phyloP scores from a whole-genome alignment of 1,139 yeast species.

The Nakaseomyces glabratus region DNA sequence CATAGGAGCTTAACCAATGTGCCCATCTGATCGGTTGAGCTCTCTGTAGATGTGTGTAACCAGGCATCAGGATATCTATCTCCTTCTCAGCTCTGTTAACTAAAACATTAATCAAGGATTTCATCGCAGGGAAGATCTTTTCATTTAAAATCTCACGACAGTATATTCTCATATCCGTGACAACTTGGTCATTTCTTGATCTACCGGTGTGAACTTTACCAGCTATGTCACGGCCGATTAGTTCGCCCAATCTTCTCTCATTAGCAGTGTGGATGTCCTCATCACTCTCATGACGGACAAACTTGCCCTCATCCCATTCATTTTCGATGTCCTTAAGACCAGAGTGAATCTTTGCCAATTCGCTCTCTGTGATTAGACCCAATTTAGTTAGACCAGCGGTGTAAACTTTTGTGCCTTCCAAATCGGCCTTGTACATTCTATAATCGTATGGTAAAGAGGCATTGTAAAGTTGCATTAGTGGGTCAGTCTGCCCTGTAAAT shows the following conservation, averaged over 20 bases:
- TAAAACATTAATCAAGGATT: constrained; percentile 55
- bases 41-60: constrained; percentile 95
- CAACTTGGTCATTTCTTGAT: constrained; percentile 96
- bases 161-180: constrained; percentile 92
- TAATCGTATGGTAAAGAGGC: constrained; percentile 94
- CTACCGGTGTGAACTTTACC: constrained; percentile 99
- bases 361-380: constrained; percentile 63
- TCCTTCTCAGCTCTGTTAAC: constrained; percentile 71
- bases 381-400: constrained; percentile 77
- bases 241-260: constrained; percentile 93
- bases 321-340: constrained; percentile 62
- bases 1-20: constrained; percentile 91
- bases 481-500: constrained; percentile 94
- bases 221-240: constrained; percentile 85
- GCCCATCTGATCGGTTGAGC: constrained; percentile 99
- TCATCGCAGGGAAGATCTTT: constrained; percentile 50
- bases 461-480: constrained; percentile 92
- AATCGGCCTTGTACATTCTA: constrained; percentile 88
- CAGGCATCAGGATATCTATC: constrained; percentile 93
- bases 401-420: constrained; percentile 88
- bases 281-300: constrained; percentile 83
- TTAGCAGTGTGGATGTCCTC: constrained; percentile 98
- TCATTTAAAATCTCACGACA: constrained; percentile 69
- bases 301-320: constrained; percentile 73
- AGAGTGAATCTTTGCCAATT: constrained; percentile 66